Percentiles rank a stretch among this genome's conserved stretches.
These are phyloP conservation scores for Lasiodiplodia hormozganensis DNA, from an alignment of 2,329 filamentous ascomycete genomes.

Conservation along the genomic window DNA sequence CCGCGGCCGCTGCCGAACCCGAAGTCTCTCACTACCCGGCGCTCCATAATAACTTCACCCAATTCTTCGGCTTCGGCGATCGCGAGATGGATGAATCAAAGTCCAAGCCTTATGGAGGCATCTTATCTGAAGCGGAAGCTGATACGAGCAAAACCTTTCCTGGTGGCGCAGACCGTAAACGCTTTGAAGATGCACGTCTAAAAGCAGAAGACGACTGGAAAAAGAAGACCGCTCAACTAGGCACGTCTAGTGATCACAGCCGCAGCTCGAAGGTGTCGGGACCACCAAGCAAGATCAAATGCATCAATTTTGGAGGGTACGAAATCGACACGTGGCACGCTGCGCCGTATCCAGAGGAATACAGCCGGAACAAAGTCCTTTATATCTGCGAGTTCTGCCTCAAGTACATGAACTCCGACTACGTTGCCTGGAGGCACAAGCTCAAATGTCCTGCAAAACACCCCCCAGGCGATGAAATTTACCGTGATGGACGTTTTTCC, in stretches of 20 bases:
- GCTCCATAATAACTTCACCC: slow-evolving; percentile 71
- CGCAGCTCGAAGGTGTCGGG: slow-evolving; percentile 80
- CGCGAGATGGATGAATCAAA: slow-evolving; percentile 88
- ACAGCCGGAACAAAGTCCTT: slow-evolving; percentile 93
- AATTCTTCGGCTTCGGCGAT: slow-evolving; percentile 88
- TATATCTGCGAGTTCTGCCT: slow-evolving; percentile 99
- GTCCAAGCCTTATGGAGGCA: slow-evolving; percentile 93
- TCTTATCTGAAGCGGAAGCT: slow-evolving; percentile 85
- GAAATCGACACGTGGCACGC: slow-evolving; percentile 99
- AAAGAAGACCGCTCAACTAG: slow-evolving; percentile 68
- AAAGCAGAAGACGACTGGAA: slow-evolving; percentile 94
- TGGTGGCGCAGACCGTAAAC: slow-evolving; percentile 76
- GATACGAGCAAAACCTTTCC: slow-evolving; percentile 92
- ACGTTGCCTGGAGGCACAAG: slow-evolving; percentile 97
- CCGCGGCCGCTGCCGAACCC: slow-evolving; percentile 42
- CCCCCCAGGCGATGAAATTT: slow-evolving; percentile 96
- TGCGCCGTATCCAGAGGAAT: slow-evolving; percentile 96
- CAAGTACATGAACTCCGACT: slow-evolving; percentile 99
- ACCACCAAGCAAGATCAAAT: slow-evolving; percentile 95
- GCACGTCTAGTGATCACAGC: slow-evolving; percentile 66
- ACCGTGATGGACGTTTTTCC: slow-evolving; percentile 86
- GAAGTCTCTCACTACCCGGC: slow-evolving; percentile 63
- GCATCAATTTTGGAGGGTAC: slow-evolving; percentile 96
- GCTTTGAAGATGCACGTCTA: slow-evolving; percentile 88
- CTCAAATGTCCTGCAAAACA: slow-evolving; percentile 94